Evolutionary conservation across 202 grass and related monocot genomes (phyloP), one percentile per base, ranked within the genome.

Genomic region (Eragrostis tef): DNA sequence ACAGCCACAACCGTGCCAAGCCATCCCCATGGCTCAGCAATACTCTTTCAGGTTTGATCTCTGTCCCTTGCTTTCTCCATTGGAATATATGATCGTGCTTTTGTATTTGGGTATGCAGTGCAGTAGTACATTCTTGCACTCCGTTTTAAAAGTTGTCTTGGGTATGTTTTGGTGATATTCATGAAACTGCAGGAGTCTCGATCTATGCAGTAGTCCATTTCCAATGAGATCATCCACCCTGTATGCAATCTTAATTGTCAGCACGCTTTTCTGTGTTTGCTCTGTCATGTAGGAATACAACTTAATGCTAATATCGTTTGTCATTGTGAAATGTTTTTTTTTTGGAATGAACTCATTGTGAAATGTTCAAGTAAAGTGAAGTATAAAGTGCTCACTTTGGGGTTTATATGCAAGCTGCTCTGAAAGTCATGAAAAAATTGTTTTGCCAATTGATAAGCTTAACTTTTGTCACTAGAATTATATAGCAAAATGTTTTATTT

Each of bases 1-100:
- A 88, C 70, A 87, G 90, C 64, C 89, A 86, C 80, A 94, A 66
- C 63, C 81, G 53, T 1, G 86, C 89, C 0, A 90, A 81, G 71
- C 79, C 88, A n/a, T 97, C 94, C 41, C 75, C 81, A 22, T 94
- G 91, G 94, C 84, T 97, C 12, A 58, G 41, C 51, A 75, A 16
- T 42, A 87, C 91, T 6, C 88, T 97, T 54, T 90, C 86, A 86
- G 91, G 94, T 97, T 64, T 19, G 8, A 72, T 24, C 64, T 74
- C 75, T 6, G 41, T 1, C 6, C 8, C 21, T 12, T 2, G 1
- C 7, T 65, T 24, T 71, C 3, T 31, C 20, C 29, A 50, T 15
- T 26, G 7, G 41, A 45, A 41, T 25, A 0, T 17, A 47, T 72
- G 72, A 6, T 75, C 46, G 0, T 70, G 13, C 15, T 44, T 27